Evolutionary conservation across 164 flowering plant genomes (phyloP).

Genomic region (Macadamia integrifolia): DNA sequence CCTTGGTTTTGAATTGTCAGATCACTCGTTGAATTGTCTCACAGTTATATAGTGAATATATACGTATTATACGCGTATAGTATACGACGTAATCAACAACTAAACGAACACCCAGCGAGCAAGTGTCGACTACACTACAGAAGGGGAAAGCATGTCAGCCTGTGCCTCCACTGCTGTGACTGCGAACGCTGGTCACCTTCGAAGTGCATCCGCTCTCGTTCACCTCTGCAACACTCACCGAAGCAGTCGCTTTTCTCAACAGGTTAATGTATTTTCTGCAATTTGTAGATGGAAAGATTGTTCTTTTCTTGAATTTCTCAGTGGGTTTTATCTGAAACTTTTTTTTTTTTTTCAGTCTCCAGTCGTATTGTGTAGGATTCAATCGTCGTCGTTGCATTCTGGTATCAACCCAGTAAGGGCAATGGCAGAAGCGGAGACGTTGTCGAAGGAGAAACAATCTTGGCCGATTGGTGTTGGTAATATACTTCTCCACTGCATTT

Average conservation of each 20-base stretch:
- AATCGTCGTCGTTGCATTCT: constrained; percentile 11
- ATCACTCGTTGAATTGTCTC: no score
- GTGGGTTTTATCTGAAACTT: not conserved
- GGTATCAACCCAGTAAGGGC: constrained; percentile 18
- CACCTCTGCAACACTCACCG: constrained; percentile 4
- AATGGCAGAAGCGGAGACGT: constrained; percentile 28
- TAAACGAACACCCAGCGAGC: no score
- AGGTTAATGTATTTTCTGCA: not conserved
- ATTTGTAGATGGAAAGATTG: not conserved
- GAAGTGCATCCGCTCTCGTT: not conserved
- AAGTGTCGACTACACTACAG: no score
- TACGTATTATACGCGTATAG: no score
- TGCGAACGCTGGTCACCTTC: not conserved
- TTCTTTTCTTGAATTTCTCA: not conserved
- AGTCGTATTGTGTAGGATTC: constrained; percentile 7
- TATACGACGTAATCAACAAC: no score
- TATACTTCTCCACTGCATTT: not conserved
- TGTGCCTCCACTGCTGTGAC: not conserved
- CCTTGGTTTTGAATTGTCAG: no score
- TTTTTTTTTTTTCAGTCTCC: constrained; percentile 6
- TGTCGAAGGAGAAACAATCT: constrained; percentile 7
- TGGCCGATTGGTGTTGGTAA: constrained; percentile 20
- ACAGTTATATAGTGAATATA: no score
- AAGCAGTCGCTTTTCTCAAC: not conserved
- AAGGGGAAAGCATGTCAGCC: not conserved